Evolutionary conservation across 768 basidiomycete species (phyloP).

Genomic region (Phaeotremella skinneri): DNA sequence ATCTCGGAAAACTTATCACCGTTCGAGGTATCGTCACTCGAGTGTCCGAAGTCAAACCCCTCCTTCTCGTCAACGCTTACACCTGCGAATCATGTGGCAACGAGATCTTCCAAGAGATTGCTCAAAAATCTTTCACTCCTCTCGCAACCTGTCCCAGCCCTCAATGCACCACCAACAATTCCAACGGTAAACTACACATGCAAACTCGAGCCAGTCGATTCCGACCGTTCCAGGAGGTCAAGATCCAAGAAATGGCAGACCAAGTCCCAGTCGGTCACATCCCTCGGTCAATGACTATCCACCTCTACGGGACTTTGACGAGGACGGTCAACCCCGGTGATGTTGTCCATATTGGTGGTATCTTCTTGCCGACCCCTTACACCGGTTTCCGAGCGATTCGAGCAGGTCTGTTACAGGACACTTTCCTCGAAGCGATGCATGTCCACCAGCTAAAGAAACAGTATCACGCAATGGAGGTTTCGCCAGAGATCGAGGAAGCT

Average conservation of each 20-base stretch:
- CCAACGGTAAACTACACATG: conserved; percentile 92
- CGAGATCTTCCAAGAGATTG: conserved; percentile 97
- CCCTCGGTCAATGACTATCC: conserved; percentile 96
- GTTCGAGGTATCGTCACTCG: conserved; percentile 97
- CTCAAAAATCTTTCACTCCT: conserved; percentile 83
- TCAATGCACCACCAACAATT: conserved; percentile 79
- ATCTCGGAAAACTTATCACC: conserved; percentile 90
- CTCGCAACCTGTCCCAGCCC: conserved; percentile 82
- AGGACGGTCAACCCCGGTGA: conserved; percentile 93
- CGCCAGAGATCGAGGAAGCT: conserved; percentile 71
- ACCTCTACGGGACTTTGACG: conserved; percentile 83
- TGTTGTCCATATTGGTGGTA: conserved; percentile 89
- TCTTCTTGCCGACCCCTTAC: conserved; percentile 96
- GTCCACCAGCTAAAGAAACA: conserved; percentile 96
- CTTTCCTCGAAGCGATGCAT: conserved; percentile 87
- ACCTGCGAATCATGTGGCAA: conserved; percentile 97
- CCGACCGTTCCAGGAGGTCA: conserved; percentile 96
- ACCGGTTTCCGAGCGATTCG: conserved; percentile 96
- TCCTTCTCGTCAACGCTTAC: conserved; percentile 95
- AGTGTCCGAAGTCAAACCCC: conserved; percentile 97
- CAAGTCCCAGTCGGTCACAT: conserved; percentile 99
- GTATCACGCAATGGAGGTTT: conserved; percentile 90
- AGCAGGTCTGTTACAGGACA: conserved; percentile 93
- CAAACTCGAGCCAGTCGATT: conserved; percentile 97
- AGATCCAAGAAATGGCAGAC: conserved; percentile 99